Percentiles rank a stretch among this genome's conserved stretches.
phyloP scores from a whole-genome alignment of 2,329 filamentous ascomycete genomes.

The Calonectria henricotiae region DNA sequence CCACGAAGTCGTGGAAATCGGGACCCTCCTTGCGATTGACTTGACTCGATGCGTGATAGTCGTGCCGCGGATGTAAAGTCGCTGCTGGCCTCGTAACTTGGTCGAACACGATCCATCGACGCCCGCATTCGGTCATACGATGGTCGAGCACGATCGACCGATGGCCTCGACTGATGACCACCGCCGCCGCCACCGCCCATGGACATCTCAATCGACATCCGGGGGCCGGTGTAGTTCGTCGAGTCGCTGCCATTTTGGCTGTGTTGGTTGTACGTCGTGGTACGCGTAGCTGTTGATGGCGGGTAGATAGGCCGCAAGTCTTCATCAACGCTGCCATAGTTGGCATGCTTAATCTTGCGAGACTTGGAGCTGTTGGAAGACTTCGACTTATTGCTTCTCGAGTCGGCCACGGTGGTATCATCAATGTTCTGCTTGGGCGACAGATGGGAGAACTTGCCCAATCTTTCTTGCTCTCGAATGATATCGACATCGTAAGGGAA shows the following conservation, averaged over 20 bases:
- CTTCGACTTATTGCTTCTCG: slow-evolving; percentile 62
- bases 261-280: slow-evolving; percentile 81
- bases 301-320: slow-evolving; percentile 95
- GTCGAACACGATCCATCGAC: slow-evolving; percentile 88
- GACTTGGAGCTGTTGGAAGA: slow-evolving; percentile 72
- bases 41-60: slow-evolving; percentile 87
- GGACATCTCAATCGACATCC: slow-evolving; percentile 72
- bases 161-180: slow-evolving; percentile 64
- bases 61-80: slow-evolving; percentile 95
- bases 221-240: slow-evolving; percentile 86
- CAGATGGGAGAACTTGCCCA: slow-evolving; percentile 86
- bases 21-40: slow-evolving; percentile 63
- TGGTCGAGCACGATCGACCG: slow-evolving; percentile 80
- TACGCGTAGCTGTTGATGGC: slow-evolving; percentile 86
- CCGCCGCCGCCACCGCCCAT: not conserved
- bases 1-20: slow-evolving; percentile 62
- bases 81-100: slow-evolving; percentile 88
- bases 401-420: slow-evolving; percentile 60
- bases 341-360: slow-evolving; percentile 70
- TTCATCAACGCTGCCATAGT: slow-evolving; percentile 82
- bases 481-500: slow-evolving; percentile 96
- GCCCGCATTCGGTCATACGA: slow-evolving; percentile 91
- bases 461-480: slow-evolving; percentile 89
- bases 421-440: slow-evolving; percentile 57
- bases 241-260: slow-evolving; percentile 95